Evolutionary conservation across 768 basidiomycete species (phyloP), one percentile per base, ranked within the genome.

Genomic region (Psilocybe cubensis): DNA sequence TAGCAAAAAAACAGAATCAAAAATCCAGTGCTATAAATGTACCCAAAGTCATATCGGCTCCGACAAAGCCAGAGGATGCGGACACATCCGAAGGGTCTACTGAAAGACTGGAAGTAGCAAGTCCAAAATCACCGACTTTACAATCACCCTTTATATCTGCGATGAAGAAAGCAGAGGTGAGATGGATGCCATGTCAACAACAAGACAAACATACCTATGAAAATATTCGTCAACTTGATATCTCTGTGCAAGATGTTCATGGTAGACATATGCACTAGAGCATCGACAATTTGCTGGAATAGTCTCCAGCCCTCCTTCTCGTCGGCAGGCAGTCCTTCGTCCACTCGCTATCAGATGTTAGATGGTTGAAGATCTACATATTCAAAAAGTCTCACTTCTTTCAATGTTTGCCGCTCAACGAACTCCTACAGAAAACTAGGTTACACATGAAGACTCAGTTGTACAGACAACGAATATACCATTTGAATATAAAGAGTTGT

Each of bases 91-190:
- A 85, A 20, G 89, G 88, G 55, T 92, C 91, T 6, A 92, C 85
- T 28, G 88, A 88, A 17, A 92, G 75, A 69, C 87, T 89, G 1
- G 90, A 90, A 0, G 93, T 94, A 2, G 93, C 92, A 4, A 97
- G 78, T 27, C 95, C 96, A 67, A 97, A 98, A 69, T 98, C 96
- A 17, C 95, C 95, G 35, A 98, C 90, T 85, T 93, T 94, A 66
- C 89, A 90, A 61, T 93, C 90, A 3, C 90, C 90, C 52, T 89
- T 90, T 25, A 83, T 88, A 68, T 93, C 91, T 92, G 31, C n/a
- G 14, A 59, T 6, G 24, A 27, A 63, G 17, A 18, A 62, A 31
- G 45, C n/a, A 28, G 52, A 40, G 20, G 28, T 38, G 24, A 40
- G 29, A 46, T n/a, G 10, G 17, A 17, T 6, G 3, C 8, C 8